Percentiles rank a stretch among this genome's conserved stretches.
phyloP scores from a whole-genome alignment of 495 filamentous ascomycete species.

The Penicillium daleae region DNA sequence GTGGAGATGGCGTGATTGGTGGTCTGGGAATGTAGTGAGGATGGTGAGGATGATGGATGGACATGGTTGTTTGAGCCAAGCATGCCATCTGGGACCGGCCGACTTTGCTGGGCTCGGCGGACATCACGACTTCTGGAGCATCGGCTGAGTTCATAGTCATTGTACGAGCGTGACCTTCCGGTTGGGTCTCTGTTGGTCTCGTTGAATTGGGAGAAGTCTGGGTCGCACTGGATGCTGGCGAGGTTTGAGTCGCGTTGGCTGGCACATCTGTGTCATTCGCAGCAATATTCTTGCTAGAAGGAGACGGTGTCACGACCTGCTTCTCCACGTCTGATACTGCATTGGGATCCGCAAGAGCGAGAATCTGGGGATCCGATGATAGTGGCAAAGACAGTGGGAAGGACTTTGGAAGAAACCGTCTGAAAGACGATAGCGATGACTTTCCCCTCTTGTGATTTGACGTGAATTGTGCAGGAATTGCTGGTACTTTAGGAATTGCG shows the following conservation, averaged over 20 bases:
- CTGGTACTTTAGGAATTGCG: constrained; percentile 24
- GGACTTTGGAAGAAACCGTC: constrained; percentile 43
- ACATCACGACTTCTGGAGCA: constrained; percentile 45
- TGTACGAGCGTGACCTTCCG: constrained; percentile 28
- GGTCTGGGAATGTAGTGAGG: constrained; percentile 30
- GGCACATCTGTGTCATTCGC: background rate
- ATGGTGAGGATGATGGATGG: constrained; percentile 37
- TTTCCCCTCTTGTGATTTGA: constrained; percentile 38
- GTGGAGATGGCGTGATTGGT: constrained; percentile 8
- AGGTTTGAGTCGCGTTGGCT: background rate
- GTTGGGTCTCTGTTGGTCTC: background rate
- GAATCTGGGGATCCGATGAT: constrained; percentile 49
- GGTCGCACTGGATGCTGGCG: constrained; percentile 3
- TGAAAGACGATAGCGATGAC: constrained; percentile 45
- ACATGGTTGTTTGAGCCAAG: constrained; percentile 15
- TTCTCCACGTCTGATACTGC: constrained; percentile 37
- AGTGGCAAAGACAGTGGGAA: constrained; percentile 39
- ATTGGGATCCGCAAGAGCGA: constrained; percentile 41
- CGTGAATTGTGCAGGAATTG: constrained; percentile 25
- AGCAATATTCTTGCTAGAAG: background rate
- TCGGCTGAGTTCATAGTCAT: constrained; percentile 47
- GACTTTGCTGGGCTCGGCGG: constrained; percentile 31
- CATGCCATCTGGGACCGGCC: constrained; percentile 37
- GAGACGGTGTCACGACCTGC: constrained; percentile 28
- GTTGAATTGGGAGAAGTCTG: constrained; percentile 5